Conservation (phyloP, 2,329 filamentous ascomycete species). For the Aspergillus carbonarius region DNA sequence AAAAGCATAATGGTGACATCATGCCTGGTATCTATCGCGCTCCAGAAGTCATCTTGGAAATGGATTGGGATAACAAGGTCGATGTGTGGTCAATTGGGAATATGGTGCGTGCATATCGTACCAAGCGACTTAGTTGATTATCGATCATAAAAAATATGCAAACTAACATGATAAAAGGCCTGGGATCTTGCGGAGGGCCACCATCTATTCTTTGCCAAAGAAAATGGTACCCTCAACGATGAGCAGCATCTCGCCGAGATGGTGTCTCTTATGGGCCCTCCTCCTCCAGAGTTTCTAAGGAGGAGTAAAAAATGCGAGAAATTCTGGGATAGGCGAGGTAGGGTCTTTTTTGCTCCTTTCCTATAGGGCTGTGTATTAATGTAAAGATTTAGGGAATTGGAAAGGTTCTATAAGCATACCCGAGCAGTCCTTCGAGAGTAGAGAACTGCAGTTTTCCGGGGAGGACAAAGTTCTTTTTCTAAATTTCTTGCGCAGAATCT, state of each 20-base stretch:
- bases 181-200: slow-evolving; percentile 18
- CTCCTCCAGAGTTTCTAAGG: slow-evolving; percentile 16
- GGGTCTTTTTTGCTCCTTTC: not conserved
- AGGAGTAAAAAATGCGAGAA: slow-evolving; percentile 11
- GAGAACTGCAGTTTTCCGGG: slow-evolving; percentile 24
- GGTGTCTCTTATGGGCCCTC: slow-evolving; percentile 23
- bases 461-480: slow-evolving; percentile 29
- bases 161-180: slow-evolving; percentile 2
- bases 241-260: slow-evolving; percentile 25
- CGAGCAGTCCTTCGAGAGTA: slow-evolving; percentile 22
- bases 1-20: slow-evolving; percentile 21
- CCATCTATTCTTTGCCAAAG: slow-evolving; percentile 20
- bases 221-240: slow-evolving; percentile 12
- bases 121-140: no score
- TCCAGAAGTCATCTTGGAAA: slow-evolving; percentile 33
- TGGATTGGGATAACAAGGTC: slow-evolving; percentile 30
- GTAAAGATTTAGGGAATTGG: slow-evolving; percentile 33
- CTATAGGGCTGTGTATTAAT: no score
- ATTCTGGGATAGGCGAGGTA: slow-evolving; percentile 21
- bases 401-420: slow-evolving; percentile 26
- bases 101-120: slow-evolving; percentile 20
- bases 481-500: slow-evolving; percentile 30
- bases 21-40: slow-evolving; percentile 31
- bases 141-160: no score
- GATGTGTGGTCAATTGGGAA: slow-evolving; percentile 34